Evolutionary conservation across 768 basidiomycete species (phyloP), one percentile per base, ranked within the genome.

Genomic region (Phlebiopsis gigantea): DNA sequence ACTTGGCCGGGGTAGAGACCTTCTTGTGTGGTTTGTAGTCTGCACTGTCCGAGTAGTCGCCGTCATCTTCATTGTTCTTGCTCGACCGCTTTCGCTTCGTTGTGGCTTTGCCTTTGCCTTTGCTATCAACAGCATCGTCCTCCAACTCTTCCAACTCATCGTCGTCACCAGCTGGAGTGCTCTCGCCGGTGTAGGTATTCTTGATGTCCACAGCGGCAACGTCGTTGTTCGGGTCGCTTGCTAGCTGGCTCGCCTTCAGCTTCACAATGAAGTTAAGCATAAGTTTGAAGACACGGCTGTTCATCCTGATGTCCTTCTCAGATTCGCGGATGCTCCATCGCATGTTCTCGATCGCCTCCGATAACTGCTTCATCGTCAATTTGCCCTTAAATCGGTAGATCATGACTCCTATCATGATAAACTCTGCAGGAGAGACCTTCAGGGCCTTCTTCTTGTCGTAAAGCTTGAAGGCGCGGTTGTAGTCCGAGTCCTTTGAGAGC

Each of bases 361-460:
- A 73, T 41, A 88, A 62, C 65, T 77, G 75, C 0, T 58, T 59
- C 58, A 72, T 41, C 2, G 71, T 65, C 55, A 79, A 61, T 10
- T 51, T 65, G 14, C 73, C 69, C 68, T 76, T 81, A 53, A 78
- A 72, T n/a, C 74, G 66, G 12, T 76, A 75, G 15, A 89, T 77
- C 21, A 90, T 67, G 3, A 87, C 62, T 21, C 73, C 73, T 47
- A 81, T 77, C 60, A 78, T 71, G 46, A 87, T 74, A 59, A 91
- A 82, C 66, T 91, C 89, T 41, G 88, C 72, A 0, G 89, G 89
- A 0, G 87, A 76, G 1, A 90, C 74, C 39, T 82, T 83, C 60
- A 73, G 70, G 41, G 55, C 44, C 5, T 59, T 56, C n/a, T 24
- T 44, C 29, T 43, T 39, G 41, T 60, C 66, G 61, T 30, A 56